Evolutionary conservation across 2,329 filamentous ascomycete genomes (phyloP), one percentile per base, ranked within the genome.

Genomic region (Zymoseptoria passerinii): DNA sequence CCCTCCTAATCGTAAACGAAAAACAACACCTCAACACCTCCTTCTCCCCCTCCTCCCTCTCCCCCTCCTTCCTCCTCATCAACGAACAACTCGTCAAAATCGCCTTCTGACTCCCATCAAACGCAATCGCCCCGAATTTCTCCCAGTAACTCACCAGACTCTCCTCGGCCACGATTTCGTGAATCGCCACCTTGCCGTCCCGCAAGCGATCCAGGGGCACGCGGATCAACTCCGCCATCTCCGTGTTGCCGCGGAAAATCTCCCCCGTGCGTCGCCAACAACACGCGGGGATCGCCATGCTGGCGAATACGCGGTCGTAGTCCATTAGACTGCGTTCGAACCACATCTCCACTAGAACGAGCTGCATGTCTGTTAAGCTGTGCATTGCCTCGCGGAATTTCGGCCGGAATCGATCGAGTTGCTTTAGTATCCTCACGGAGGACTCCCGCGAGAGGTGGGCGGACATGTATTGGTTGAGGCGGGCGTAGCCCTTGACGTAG

Each of bases 291-390:
- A 99, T 92, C 1, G 94, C 94, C 94, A 99, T 99, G 72, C 91
- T 95, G 1, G 94, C 94, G 77, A 99, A 99, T 1, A 99, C 92
- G 29, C 94, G 90, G 70, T 99, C 94, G 68, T 97, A 97, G 71
- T 97, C 94, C 88, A 97, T 94, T 66, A 99, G 77, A 63, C 89
- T 94, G 68, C 88, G 85, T 74, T 99, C 94, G 70, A 99, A 97
- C 92, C 94, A 97, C 90, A 97, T 96, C 75, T 99, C 94, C 9
- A 97, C 92, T 59, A 92, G 85, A 28, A 97, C 87, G 27, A 99
- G 83, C 74, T 99, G 90, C 72, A 96, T 89, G 74, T 99, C 94
- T 1, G 90, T 96, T 70, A 97, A 78, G 35, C 82, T 86, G 65
- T 97, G 91, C 72, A 95, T 92, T 76, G 95, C 91, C 74, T 97